These are phyloP conservation scores for Phialophora tarda DNA, from an alignment of 2,329 filamentous ascomycete species.

Conservation along the genomic window DNA sequence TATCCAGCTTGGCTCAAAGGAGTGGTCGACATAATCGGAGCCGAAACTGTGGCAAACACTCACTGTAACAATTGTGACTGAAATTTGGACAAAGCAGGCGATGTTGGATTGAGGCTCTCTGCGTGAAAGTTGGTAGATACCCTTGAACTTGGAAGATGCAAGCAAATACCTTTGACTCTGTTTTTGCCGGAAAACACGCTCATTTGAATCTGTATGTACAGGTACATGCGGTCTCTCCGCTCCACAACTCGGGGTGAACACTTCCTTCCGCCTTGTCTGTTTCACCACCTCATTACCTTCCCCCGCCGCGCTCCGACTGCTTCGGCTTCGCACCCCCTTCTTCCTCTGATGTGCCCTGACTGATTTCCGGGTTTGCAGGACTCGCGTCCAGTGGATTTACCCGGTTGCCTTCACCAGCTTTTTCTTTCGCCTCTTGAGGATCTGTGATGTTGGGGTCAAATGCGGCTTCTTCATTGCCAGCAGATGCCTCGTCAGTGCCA, in stretches of 20 bases:
- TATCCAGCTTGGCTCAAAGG: constrained; percentile 42
- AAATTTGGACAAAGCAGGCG: neutral
- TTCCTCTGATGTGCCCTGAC: constrained; percentile 52
- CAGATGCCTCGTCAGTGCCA: constrained; percentile 67
- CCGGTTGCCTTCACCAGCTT: constrained; percentile 49
- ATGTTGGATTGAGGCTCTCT: neutral
- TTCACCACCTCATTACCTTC: constrained; percentile 32
- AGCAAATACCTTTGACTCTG: neutral
- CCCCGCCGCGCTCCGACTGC: constrained; percentile 45
- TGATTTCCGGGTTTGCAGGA: constrained; percentile 65
- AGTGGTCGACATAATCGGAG: constrained; percentile 36
- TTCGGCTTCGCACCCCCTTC: constrained; percentile 53
- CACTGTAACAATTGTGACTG: neutral
- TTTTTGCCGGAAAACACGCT: neutral
- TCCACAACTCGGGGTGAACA: neutral
- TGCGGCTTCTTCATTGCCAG: constrained; percentile 63
- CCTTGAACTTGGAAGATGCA: neutral
- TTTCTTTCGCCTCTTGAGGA: constrained; percentile 65
- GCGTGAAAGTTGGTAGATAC: neutral
- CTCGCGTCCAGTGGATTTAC: constrained; percentile 64
- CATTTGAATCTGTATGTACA: neutral
- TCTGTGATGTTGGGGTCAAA: constrained; percentile 72
- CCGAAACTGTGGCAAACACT: neutral
- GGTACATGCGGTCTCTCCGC: neutral
- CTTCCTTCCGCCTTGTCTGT: neutral